Conservation (phyloP, 1,284 basidiomycete species). For the Rhizoctonia solani region DNA sequence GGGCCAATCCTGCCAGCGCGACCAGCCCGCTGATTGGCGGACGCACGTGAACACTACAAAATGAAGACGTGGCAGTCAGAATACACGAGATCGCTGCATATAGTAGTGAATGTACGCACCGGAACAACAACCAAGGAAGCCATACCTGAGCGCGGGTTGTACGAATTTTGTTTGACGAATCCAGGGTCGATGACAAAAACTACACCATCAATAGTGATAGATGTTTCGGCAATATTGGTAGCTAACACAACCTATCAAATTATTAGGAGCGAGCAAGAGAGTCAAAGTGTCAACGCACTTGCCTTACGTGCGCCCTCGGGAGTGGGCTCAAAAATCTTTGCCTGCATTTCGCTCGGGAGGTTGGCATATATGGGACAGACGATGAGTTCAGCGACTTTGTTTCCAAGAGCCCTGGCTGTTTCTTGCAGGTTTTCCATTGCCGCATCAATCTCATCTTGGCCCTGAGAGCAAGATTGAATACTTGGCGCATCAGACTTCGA, state of each 20-base stretch:
- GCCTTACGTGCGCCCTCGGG: conserved; percentile 92
- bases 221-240: conserved; percentile 98
- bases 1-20: conserved; percentile 97
- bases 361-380: conserved; percentile 99
- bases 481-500: too few relatives aligned
- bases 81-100: background rate
- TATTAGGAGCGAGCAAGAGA: background rate
- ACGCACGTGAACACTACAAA: conserved; percentile 87
- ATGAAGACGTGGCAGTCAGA: conserved; percentile 30
- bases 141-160: conserved; percentile 96
- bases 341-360: conserved; percentile 97
- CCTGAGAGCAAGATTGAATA: conserved; percentile 56
- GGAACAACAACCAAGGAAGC: conserved; percentile 92
- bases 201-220: conserved; percentile 96
- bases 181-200: conserved; percentile 98
- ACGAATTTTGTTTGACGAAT: conserved; percentile 97
- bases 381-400: conserved; percentile 93
- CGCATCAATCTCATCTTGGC: conserved; percentile 99
- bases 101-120: conserved; percentile 53
- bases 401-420: conserved; percentile 91
- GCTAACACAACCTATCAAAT: conserved; percentile 77
- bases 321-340: conserved; percentile 99
- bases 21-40: conserved; percentile 95
- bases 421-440: conserved; percentile 95
- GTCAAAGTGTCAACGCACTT: conserved; percentile 18